A percentile compares a stretch with the other conserved stretches of the same genome.
Evolutionary conservation across 768 basidiomycete species (phyloP).

Genomic region (Gloeopeniophorella convolvens): DNA sequence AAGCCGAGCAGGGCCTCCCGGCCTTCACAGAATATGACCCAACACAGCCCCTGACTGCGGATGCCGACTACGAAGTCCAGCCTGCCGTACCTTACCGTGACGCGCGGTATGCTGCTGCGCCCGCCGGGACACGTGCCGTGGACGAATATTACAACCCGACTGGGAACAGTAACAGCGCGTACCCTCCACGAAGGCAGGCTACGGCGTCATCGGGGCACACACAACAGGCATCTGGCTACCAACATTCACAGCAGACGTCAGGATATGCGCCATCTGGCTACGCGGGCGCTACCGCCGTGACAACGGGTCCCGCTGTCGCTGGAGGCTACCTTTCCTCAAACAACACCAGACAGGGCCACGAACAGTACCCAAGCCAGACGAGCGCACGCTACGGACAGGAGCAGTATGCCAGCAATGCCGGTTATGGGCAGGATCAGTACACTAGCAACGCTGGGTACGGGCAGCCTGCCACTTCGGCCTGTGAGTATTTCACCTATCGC

Average conservation of each 20-base stretch:
- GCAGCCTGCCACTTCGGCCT: slow-evolving; percentile 52
- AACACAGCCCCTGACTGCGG: slow-evolving; percentile 57
- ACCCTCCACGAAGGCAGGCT: slow-evolving; percentile 34
- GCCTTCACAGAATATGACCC: slow-evolving; percentile 62
- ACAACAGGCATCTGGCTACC: slow-evolving; percentile 34
- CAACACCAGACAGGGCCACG: slow-evolving; percentile 25
- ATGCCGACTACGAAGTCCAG: slow-evolving; percentile 41
- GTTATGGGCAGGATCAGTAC: slow-evolving; percentile 27
- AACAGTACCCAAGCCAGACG: slow-evolving; percentile 27
- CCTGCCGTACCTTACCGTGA: slow-evolving; percentile 21
- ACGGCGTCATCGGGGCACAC: slow-evolving; percentile 17
- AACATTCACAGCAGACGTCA: slow-evolving; percentile 35
- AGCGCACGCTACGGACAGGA: slow-evolving; percentile 17
- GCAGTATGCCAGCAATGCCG: slow-evolving; percentile 18
- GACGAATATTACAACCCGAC: slow-evolving; percentile 63
- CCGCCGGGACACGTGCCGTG: slow-evolving; percentile 59
- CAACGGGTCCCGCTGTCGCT: slow-evolving; percentile 12
- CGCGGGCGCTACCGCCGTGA: slow-evolving; percentile 23
- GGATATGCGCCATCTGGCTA: slow-evolving; percentile 36
- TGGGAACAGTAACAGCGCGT: slow-evolving; percentile 34
- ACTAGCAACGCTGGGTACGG: slow-evolving; percentile 36
- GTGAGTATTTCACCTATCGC: background rate
- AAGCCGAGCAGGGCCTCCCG: slow-evolving; percentile 62
- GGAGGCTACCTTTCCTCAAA: slow-evolving; percentile 5
- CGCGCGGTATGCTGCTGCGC: slow-evolving; percentile 58